Evolutionary conservation across 2,329 filamentous ascomycete genomes (phyloP), one percentile per base, ranked within the genome.

Genomic region (Sordariomycetes sp.): DNA sequence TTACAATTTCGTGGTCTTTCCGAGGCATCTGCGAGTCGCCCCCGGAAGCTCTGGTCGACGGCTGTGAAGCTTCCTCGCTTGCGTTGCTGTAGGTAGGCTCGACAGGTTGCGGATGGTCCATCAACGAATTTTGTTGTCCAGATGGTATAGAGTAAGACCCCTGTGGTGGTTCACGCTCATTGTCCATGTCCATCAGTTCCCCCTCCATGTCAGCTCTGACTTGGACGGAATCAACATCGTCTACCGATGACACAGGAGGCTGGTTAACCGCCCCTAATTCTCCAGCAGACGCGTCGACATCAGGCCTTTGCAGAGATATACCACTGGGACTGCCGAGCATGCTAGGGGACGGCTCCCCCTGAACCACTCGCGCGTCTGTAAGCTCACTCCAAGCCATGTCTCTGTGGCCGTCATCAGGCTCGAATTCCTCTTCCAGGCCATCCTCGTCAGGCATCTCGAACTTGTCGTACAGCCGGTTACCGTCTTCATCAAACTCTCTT

Each of bases 391-490:
- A 80, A 0, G 54, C 46, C 20, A 87, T 38, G 6, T 65, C 65
- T n/a, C 78, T 68, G 32, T 70, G 63, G 1, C 82, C 82, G 39
- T 79, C 68, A n/a, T n/a, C n/a, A n/a, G n/a, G n/a, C n/a, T n/a
- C n/a, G n/a, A n/a, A n/a, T 36, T 81, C 71, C 1, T 72, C 72
- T 10, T 74, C 69, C 23, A 65, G 66, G 1, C 66, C 65, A 1
- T 72, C 71, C 1, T 78, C 75, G 15, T 27, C 31, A 1, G 81
- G 80, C 45, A 78, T 77, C 46, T 93, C 86, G 43, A 93, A 92
- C 38, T 79, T 83, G 41, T 72, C 77, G 46, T 90, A 94, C 8
- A 86, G 57, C 8, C 86, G 71, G 40, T 82, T 66, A 1, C 86
- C 86, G 0, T 82, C 79, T 9, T 76, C 68, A 44, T 90, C 78